Percentiles rank a stretch among this genome's conserved stretches.
These are phyloP conservation scores for Colletotrichum musicola DNA, from an alignment of 2,329 filamentous ascomycete species.

Conservation along the genomic window DNA sequence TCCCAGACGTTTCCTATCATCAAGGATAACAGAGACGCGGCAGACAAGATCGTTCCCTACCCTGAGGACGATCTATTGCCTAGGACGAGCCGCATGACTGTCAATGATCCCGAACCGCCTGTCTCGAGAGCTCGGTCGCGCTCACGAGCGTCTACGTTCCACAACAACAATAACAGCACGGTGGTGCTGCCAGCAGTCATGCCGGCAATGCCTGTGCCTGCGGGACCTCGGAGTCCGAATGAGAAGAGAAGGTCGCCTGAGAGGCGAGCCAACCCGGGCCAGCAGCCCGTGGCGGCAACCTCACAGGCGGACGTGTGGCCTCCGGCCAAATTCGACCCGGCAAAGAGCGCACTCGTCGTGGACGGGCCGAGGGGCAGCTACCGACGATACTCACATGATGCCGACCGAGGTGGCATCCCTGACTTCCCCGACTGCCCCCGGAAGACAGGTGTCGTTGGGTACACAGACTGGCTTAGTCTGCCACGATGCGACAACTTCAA, in stretches of 20 bases:
- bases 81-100: constrained; percentile 37
- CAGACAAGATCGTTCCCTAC: constrained; percentile 44
- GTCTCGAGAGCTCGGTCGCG: constrained; percentile 37
- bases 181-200: constrained; percentile 40
- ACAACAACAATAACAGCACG: constrained; percentile 35
- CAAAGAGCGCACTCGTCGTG: constrained; percentile 47
- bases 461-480: constrained; percentile 86
- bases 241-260: constrained; percentile 43
- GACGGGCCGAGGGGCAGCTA: constrained; percentile 61
- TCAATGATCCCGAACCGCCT: constrained; percentile 29
- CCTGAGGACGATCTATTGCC: constrained; percentile 47
- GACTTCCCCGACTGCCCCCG: constrained; percentile 78
- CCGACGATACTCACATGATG: constrained; percentile 67
- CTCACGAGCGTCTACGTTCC: constrained; percentile 46
- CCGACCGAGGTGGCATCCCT: constrained; percentile 55
- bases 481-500: constrained; percentile 78
- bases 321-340: constrained; percentile 59
- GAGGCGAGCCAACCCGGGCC: constrained; percentile 4
- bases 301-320: constrained; percentile 54
- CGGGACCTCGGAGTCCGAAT: constrained; percentile 39
- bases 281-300: constrained; percentile 7
- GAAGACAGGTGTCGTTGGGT: constrained; percentile 69
- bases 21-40: constrained; percentile 29
- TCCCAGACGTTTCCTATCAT: constrained; percentile 48
- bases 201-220: constrained; percentile 41